Evolutionary conservation across 306 rosid species (phyloP), one percentile per base, ranked within the genome.

Genomic region (Acacia melanoxylon): DNA sequence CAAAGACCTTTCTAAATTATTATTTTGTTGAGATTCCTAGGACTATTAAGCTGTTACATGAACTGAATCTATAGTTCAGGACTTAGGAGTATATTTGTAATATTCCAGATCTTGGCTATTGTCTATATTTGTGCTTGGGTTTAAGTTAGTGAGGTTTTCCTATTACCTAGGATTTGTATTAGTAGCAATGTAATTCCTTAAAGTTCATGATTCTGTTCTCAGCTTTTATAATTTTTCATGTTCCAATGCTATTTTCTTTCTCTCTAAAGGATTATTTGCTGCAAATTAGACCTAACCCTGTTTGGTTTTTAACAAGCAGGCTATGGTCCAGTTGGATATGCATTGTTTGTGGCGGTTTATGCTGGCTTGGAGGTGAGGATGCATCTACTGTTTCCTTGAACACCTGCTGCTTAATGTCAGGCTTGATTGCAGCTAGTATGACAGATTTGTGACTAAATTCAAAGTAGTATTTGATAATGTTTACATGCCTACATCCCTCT

Each of bases 251-350:
- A 1, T 73, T 49, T 49, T 10, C 16, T 9, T 4, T 33, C 46
- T 74, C 24, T 73, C 25, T 61, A 22, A 61, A 61, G 15, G 29
- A 29, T 72, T 3, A 56, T 77, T 81, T 46, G 4, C 41, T 24
- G n/a, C 16, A 15, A 65, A 62, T 14, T 27, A 37, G 54, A 48
- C 20, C 56, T 61, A 17, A 83, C 66, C 61, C 75, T 52, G 10
- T 83, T 0, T 62, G 3, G 27, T 49, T 63, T 85, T 83, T 88
- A 75, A 63, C 74, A 76, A 75, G 56, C 91, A 94, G 98, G 98
- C 82, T 96, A 96, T 87, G 99, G 99, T 78, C 92, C 97, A 11
- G 92, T 92, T 80, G 99, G 99, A 62, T 96, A 96, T 81, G 99
- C 99, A 24, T 77, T 96, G 69, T 96, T 96, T 54, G 89, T 96